A percentile compares a stretch with the other conserved stretches of the same genome.
Conservation (phyloP, 805 yeast genomes). For the Candida maesae region DNA sequence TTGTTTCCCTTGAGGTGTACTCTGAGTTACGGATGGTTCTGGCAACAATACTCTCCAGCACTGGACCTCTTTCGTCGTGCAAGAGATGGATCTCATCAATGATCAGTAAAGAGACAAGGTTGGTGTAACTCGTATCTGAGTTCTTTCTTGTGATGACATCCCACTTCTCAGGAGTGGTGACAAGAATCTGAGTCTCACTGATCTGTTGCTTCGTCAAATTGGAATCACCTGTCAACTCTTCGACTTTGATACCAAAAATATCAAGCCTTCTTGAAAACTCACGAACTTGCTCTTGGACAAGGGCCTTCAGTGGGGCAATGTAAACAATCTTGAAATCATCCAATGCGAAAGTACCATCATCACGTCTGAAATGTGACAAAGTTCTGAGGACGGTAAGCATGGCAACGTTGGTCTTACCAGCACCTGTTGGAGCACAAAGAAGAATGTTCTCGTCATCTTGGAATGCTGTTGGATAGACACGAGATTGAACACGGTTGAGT, state of each 20-base stretch:
- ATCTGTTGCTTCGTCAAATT: conserved; percentile 73
- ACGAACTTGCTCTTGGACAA: conserved; percentile 91
- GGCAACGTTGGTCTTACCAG: conserved; percentile 97
- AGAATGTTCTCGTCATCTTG: conserved; percentile 64
- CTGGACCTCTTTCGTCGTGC: conserved; percentile 96
- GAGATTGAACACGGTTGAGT: conserved; percentile 80
- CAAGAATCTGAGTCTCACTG: conserved; percentile 72
- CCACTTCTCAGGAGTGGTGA: conserved; percentile 98
- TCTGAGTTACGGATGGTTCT: conserved; percentile 54
- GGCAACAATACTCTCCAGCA: conserved; percentile 81
- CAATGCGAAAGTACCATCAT: conserved; percentile 47
- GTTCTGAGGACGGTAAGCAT: conserved; percentile 72
- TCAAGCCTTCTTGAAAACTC: conserved; percentile 71
- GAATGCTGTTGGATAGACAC: conserved; percentile 77
- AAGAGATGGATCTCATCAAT: conserved; percentile 91
- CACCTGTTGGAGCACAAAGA: conserved; percentile 98
- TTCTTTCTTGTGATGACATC: conserved; percentile 88
- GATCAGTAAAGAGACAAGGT: conserved; percentile 64
- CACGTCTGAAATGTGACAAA: conserved; percentile 48
- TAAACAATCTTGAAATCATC: conserved; percentile 73
- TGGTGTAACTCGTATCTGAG: conserved; percentile 59
- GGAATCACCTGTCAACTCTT: conserved; percentile 89
- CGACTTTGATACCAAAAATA: conserved; percentile 65
- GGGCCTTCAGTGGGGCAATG: conserved; percentile 90
- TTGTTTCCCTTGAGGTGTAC: conserved; percentile 43